Evolutionary conservation across 1,284 basidiomycete species (phyloP).

Genomic region (Ceratobasidium sp.): DNA sequence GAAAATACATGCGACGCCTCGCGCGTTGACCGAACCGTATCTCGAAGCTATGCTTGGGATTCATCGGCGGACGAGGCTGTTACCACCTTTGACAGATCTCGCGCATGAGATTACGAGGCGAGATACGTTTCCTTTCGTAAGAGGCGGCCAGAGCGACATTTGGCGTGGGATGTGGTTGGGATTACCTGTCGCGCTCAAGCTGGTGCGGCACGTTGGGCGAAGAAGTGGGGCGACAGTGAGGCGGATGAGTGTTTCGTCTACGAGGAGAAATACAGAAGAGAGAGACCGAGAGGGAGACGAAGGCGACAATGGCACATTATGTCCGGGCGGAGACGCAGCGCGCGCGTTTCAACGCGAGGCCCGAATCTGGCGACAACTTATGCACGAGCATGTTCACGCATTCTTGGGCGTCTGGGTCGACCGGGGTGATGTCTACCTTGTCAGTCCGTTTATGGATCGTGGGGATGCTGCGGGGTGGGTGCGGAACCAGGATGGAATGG

Average conservation of each 20-base stretch:
- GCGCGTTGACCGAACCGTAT: conserved; percentile 12
- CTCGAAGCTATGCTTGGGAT: conserved; percentile 22
- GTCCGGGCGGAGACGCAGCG: conserved; percentile 10
- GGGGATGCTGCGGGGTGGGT: conserved; percentile 31
- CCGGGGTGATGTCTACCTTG: conserved; percentile 21
- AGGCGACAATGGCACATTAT: conserved; percentile 2
- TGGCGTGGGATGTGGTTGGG: conserved; percentile 40
- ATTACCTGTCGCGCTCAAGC: conserved; percentile 38
- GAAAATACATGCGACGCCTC: conserved; percentile 23
- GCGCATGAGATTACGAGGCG: conserved; percentile 14
- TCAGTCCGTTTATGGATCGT: conserved; percentile 33
- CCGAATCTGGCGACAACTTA: conserved; percentile 20
- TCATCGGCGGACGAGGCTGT: conserved; percentile 14
- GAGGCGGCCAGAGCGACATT: conserved; percentile 30
- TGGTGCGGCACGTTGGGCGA: conserved; percentile 30
- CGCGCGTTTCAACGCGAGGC: conserved; percentile 23
- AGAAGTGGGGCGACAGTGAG: conserved; percentile 28
- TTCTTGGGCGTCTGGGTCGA: conserved; percentile 33
- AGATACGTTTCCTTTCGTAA: conserved; percentile 20
- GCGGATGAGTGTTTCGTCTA: not conserved
- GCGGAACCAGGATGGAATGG: conserved; percentile 6
- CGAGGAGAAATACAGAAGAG: not conserved
- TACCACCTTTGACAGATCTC: conserved; percentile 17
- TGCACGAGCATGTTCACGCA: conserved; percentile 34
- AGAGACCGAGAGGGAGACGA: conserved; percentile 1